These are phyloP conservation scores for Metarhizium humberi DNA, from an alignment of 2,329 filamentous ascomycete species.

Conservation along the genomic window DNA sequence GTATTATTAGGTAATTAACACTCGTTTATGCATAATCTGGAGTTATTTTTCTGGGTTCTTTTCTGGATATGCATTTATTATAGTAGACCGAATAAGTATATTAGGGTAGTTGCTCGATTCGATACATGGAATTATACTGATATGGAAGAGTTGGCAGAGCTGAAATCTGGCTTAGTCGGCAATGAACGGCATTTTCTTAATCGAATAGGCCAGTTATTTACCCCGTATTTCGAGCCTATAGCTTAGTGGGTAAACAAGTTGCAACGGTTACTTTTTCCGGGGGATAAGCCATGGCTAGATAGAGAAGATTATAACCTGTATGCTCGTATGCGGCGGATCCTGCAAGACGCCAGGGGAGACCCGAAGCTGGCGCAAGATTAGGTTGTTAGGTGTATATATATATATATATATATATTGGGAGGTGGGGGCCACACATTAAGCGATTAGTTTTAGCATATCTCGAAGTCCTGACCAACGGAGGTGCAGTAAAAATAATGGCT, in stretches of 20 bases:
- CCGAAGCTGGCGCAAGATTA: not conserved
- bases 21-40: not conserved
- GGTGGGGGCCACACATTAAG: too few relatives aligned
- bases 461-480: too few relatives aligned
- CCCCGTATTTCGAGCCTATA: constrained; percentile 25
- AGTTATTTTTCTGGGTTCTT: not conserved
- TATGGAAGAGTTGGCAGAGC: constrained; percentile 11
- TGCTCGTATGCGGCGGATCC: not conserved
- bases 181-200: constrained; percentile 21
- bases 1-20: not conserved
- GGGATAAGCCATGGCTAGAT: not conserved
- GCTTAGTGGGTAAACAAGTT: constrained; percentile 28
- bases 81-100: constrained; percentile 5
- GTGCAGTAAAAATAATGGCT: too few relatives aligned
- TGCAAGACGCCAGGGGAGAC: not conserved
- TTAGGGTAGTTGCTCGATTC: constrained; percentile 15
- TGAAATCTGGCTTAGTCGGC: constrained; percentile 9
- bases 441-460: too few relatives aligned
- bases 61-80: constrained; percentile 26
- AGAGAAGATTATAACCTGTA: not conserved
- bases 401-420: too few relatives aligned
- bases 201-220: constrained; percentile 19
- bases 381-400: too few relatives aligned
- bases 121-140: constrained; percentile 27
- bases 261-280: constrained; percentile 24